Base-by-base conservation (phyloP, 2,329 filamentous ascomycete genomes). In the Cladosporium colombiae region DNA sequence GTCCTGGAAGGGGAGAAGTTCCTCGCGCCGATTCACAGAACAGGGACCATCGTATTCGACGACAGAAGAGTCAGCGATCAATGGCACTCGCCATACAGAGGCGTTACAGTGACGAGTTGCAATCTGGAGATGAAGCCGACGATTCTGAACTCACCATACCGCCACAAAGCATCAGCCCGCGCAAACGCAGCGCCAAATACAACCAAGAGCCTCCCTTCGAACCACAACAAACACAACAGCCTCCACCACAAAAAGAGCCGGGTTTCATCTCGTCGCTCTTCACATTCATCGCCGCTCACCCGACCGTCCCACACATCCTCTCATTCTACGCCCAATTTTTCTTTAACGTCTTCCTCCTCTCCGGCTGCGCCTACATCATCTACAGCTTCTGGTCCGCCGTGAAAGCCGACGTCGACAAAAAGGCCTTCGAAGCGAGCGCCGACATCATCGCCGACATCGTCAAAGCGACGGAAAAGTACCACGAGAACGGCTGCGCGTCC, bases 371-470 rank as follows among this genome's bases (percentile, higher is more conserved):
- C 49, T 94, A 90, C 77, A 81, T 92, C 52, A 82, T 91, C 37
- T 92, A 89, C 80, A 83, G 85, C 1, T 85, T 92, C 71, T 86
- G 91, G 69, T 81, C 84, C 16, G 89, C 91, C 10, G 87, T 95
- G 62, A 88, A 88, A 16, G 83, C 85, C 27, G 93, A 97, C 75
- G 89, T 97, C 37, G 83, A 88, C 67, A 86, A 89, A 62, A 91
- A 90, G 40, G 88, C 89, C 11, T 84, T 89, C 53, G 86, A 88
- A 64, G 89, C 88, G 14, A 87, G 88, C n/a, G 82, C 86, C 2
- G 73, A 73, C 40, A 86, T 95, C 25, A 79, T 93, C 67, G 85
- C 87, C 13, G 88, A 92, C 69, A 95, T 95, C 76, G 84, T 86
- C 1, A 81, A 83, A 7, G 99, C 95, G 76, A 85, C 86, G 2